A percentile compares a stretch with the other conserved stretches of the same genome.
These are phyloP conservation scores for Phyllachora maydis DNA, from an alignment of 2,329 filamentous ascomycete species.

Conservation along the genomic window DNA sequence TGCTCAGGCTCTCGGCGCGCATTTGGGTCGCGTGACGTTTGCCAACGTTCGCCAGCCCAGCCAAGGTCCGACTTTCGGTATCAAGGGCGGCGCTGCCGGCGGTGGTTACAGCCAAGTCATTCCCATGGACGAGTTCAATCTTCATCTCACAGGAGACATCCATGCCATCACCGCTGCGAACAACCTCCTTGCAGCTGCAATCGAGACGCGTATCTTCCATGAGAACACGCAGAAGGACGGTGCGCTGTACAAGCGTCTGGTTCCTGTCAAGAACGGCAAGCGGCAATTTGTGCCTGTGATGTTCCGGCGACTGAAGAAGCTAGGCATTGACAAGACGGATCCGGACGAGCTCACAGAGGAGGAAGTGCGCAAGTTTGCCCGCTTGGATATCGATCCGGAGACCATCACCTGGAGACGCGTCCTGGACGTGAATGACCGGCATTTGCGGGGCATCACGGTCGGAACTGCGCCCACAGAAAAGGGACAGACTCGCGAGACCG, in stretches of 20 bases:
- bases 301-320: conserved; percentile 83
- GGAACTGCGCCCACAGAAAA: conserved; percentile 82
- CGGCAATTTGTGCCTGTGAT: conserved; percentile 74
- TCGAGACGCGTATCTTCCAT: conserved; percentile 97
- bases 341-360: conserved; percentile 80
- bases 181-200: conserved; percentile 87
- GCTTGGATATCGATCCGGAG: conserved; percentile 86
- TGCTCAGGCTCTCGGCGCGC: conserved; percentile 77
- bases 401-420: conserved; percentile 97
- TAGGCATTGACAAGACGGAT: conserved; percentile 89
- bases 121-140: conserved; percentile 98
- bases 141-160: conserved; percentile 93
- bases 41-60: conserved; percentile 95
- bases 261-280: conserved; percentile 78
- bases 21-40: conserved; percentile 73
- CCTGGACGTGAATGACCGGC: conserved; percentile 90
- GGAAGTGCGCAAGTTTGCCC: conserved; percentile 73
- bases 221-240: conserved; percentile 88
- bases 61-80: conserved; percentile 94
- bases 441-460: conserved; percentile 74
- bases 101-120: conserved; percentile 98
- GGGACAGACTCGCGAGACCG: conserved; percentile 70
- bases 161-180: conserved; percentile 95
- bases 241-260: conserved; percentile 68
- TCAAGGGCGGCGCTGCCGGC: conserved; percentile 93